Conservation (phyloP, 495 filamentous ascomycete species). For the Penicillium ochrochloron region DNA sequence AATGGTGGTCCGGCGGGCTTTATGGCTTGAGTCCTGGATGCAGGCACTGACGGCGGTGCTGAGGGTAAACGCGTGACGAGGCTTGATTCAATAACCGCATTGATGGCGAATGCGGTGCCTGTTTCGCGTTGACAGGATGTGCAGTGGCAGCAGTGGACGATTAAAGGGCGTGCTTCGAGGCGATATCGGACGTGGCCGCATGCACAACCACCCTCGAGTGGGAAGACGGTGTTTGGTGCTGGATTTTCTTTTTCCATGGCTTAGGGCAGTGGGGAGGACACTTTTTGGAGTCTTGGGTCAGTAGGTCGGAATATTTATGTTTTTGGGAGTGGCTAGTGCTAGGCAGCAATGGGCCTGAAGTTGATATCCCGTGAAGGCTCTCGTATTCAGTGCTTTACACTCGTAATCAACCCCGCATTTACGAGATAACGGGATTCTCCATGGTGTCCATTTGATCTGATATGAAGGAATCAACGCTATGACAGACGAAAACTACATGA, state of each 20-base stretch:
- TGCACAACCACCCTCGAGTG: conserved; percentile 4
- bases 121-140: conserved; percentile 11
- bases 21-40: neutral
- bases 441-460: neutral
- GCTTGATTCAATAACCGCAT: neutral
- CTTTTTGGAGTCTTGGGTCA: neutral
- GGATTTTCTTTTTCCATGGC: neutral
- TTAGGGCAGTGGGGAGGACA: neutral
- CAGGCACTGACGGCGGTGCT: neutral
- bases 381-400: neutral
- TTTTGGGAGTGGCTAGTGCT: neutral
- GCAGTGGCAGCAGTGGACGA: conserved; percentile 12
- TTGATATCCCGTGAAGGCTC: neutral
- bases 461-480: neutral
- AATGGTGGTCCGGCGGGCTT: conserved; percentile 3
- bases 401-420: neutral
- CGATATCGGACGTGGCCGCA: conserved; percentile 2
- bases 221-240: neutral
- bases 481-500: neutral
- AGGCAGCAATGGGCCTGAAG: neutral
- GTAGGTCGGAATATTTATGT: neutral
- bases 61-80: conserved; percentile 4
- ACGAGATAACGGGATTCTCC: neutral
- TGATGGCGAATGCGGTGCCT: conserved; percentile 10
- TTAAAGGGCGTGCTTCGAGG: conserved; percentile 2